A percentile compares a stretch with the other conserved stretches of the same genome.
Evolutionary conservation across 345 rosid species (phyloP).

Genomic region (Linum tenue): DNA sequence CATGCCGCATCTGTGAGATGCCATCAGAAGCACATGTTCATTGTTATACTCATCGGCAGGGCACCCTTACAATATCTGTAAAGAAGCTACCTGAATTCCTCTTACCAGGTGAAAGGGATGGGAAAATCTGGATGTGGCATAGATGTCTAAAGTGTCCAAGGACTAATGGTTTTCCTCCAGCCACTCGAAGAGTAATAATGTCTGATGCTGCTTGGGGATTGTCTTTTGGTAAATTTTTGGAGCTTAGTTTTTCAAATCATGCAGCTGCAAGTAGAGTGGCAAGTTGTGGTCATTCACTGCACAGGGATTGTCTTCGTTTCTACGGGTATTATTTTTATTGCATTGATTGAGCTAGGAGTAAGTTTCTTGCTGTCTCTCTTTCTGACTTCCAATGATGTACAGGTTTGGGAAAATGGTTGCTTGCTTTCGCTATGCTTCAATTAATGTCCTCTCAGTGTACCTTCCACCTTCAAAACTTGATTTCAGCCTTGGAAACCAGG

Average conservation of each 20-base stretch:
- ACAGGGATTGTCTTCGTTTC: constrained; percentile 99
- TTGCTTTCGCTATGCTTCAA: constrained; percentile 11
- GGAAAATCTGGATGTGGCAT: constrained; percentile 99
- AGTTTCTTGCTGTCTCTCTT: neutral
- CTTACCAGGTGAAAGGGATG: constrained; percentile 82
- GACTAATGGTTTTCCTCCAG: constrained; percentile 73
- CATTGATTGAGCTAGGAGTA: constrained; percentile 7
- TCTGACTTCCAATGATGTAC: neutral
- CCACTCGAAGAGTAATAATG: constrained; percentile 88
- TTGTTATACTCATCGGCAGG: constrained; percentile 95
- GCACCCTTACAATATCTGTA: constrained; percentile 94
- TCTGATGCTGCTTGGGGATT: constrained; percentile 99
- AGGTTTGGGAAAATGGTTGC: constrained; percentile 9
- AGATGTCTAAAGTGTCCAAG: constrained; percentile 89
- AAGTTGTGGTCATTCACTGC: constrained; percentile 96
- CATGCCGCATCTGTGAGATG: constrained; percentile 79
- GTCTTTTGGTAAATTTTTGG: constrained; percentile 30
- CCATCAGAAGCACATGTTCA: constrained; percentile 97
- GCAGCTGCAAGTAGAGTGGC: constrained; percentile 40
- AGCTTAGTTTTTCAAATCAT: constrained; percentile 6
- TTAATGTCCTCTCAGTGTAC: constrained; percentile 1
- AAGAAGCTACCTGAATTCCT: constrained; percentile 63
- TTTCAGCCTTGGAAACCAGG: neutral
- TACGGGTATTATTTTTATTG: constrained; percentile 51
- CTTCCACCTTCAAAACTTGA: constrained; percentile 9